phyloP scores from a whole-genome alignment of 768 basidiomycete genomes.

The Coprinellus micaceus region DNA sequence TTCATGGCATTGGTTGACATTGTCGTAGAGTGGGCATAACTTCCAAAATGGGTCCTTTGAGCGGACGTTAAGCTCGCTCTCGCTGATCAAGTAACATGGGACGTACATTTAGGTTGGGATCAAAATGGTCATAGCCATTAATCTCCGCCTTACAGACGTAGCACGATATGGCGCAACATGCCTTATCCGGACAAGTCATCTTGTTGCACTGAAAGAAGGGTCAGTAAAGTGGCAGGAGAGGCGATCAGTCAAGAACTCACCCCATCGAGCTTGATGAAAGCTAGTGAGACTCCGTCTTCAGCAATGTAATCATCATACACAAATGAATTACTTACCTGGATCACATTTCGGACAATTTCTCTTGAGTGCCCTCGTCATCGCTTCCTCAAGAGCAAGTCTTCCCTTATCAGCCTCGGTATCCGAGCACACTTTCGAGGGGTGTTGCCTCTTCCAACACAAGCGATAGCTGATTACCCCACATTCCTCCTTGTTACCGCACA shows the following conservation, averaged over 20 bases:
- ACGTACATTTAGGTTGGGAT: slow-evolving; percentile 34
- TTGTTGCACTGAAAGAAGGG: slow-evolving; percentile 73
- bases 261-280: slow-evolving; percentile 76
- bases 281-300: slow-evolving; percentile 30
- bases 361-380: slow-evolving; percentile 88
- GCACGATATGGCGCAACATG: slow-evolving; percentile 69
- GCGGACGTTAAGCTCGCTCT: slow-evolving; percentile 1
- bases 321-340: slow-evolving; percentile 48
- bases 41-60: slow-evolving; percentile 4
- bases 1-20: slow-evolving; percentile 58
- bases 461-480: slow-evolving; percentile 80
- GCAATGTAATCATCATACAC: no score
- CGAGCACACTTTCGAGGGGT: slow-evolving; percentile 77
- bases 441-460: slow-evolving; percentile 77
- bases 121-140: slow-evolving; percentile 74
- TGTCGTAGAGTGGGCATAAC: slow-evolving; percentile 64
- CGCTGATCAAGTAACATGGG: background rate
- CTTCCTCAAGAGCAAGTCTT: slow-evolving; percentile 82
- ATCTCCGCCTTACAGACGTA: slow-evolving; percentile 80
- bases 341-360: slow-evolving; percentile 84
- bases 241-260: slow-evolving; percentile 38
- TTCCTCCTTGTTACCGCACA: slow-evolving; percentile 57
- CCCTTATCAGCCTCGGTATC: slow-evolving; percentile 75
- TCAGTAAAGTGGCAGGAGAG: background rate
- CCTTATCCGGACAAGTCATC: slow-evolving; percentile 65